Percentiles rank a stretch among this genome's conserved stretches.
phyloP scores from a whole-genome alignment of 352 stramenopile genomes.

The Globisporangium yorkense region DNA sequence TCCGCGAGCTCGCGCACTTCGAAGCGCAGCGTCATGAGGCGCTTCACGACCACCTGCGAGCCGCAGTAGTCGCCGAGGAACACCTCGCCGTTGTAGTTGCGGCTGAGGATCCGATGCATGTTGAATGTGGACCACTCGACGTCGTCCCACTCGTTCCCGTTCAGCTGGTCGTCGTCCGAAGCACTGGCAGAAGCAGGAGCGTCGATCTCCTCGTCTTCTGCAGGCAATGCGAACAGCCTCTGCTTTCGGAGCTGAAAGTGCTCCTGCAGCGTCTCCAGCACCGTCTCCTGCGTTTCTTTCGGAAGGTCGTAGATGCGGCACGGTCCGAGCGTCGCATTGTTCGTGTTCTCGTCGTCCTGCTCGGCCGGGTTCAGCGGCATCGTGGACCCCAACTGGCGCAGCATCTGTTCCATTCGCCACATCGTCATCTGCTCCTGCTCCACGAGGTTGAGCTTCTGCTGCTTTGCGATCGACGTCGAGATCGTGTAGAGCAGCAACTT shows the following conservation, averaged over 20 bases:
- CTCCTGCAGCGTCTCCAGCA: slow-evolving; percentile 51
- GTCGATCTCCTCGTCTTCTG: slow-evolving; percentile 3
- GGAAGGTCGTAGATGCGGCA: slow-evolving; percentile 52
- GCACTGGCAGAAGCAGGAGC: too few species aligned
- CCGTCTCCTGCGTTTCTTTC: slow-evolving; percentile 47
- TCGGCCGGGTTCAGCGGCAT: slow-evolving; percentile 8
- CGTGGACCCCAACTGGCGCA: slow-evolving; percentile 37
- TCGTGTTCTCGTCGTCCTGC: slow-evolving; percentile 13
- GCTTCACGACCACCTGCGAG: slow-evolving; percentile 59
- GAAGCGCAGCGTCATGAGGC: slow-evolving; percentile 59
- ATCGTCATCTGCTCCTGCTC: slow-evolving; percentile 64
- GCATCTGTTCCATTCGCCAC: slow-evolving; percentile 61
- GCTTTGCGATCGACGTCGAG: slow-evolving; percentile 31
- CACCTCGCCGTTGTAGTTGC: slow-evolving; percentile 56
- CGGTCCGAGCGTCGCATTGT: slow-evolving; percentile 19
- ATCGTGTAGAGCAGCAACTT: slow-evolving; percentile 45
- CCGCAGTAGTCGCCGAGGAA: slow-evolving; percentile 57
- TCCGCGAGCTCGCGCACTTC: slow-evolving; percentile 48
- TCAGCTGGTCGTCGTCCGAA: not conserved
- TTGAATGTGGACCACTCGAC: slow-evolving; percentile 36
- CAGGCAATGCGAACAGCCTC: slow-evolving; percentile 13
- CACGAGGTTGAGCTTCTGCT: slow-evolving; percentile 36
- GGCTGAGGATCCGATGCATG: slow-evolving; percentile 21
- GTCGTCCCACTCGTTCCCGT: slow-evolving; percentile 9
- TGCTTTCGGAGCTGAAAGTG: slow-evolving; percentile 56